A percentile compares a stretch with the other conserved stretches of the same genome.
phyloP scores from a whole-genome alignment of 805 yeast genomes.

The Kodamaea hsintzibuensis region DNA sequence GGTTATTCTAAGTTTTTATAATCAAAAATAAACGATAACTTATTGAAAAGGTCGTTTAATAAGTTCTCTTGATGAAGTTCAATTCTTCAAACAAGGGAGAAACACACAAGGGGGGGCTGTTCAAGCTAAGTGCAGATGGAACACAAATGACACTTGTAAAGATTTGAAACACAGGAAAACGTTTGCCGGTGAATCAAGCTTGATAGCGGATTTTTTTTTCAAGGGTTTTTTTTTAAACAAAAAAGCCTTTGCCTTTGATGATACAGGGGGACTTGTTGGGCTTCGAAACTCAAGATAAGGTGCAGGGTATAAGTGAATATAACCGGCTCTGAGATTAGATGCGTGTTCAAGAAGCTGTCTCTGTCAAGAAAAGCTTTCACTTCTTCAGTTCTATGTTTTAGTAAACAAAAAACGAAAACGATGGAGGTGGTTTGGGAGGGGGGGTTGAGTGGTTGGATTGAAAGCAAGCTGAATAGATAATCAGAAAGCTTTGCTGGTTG shows the following conservation, averaged over 20 bases:
- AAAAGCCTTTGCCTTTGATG: not conserved
- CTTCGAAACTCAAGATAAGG: not conserved
- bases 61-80: constrained; percentile 2
- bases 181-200: not conserved
- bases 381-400: not conserved
- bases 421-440: not conserved
- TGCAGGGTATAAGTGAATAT: constrained; percentile 1
- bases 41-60: constrained; percentile 10
- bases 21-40: constrained; percentile 8
- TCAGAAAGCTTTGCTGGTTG: not conserved
- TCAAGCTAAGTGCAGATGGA: constrained; percentile 8
- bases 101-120: not conserved
- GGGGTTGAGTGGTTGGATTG: not conserved
- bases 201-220: not conserved
- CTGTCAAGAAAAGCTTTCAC: not conserved
- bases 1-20: not conserved
- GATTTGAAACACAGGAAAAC: not conserved
- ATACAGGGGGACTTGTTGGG: not conserved
- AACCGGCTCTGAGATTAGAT: not conserved
- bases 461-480: not conserved
- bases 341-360: not conserved
- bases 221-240: not conserved
- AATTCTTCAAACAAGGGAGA: not conserved
- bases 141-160: constrained; percentile 7
- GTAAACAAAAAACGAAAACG: not conserved